Conservation (phyloP, 805 yeast species). For the Yamadazyma paraphyllophila region DNA sequence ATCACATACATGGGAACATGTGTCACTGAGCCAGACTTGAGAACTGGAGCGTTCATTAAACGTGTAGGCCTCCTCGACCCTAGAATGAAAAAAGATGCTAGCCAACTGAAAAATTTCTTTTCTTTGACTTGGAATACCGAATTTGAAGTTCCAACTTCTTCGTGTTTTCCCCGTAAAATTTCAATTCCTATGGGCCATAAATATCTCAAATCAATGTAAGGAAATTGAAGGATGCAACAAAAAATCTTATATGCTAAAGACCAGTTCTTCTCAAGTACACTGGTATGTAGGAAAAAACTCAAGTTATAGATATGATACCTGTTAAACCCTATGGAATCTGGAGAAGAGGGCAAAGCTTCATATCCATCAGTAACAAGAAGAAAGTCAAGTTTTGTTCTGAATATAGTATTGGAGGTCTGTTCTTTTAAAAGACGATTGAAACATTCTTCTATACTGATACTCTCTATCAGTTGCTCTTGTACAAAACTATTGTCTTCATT, state of each 20-base stretch:
- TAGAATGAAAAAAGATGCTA: slow-evolving; percentile 26
- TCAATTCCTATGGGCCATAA: slow-evolving; percentile 67
- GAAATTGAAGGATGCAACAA: slow-evolving; percentile 46
- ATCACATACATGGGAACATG: slow-evolving; percentile 42
- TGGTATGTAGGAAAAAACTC: slow-evolving; percentile 47
- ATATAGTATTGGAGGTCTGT: background rate
- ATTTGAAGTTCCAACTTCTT: background rate
- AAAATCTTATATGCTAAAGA: slow-evolving; percentile 51
- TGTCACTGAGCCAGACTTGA: slow-evolving; percentile 39
- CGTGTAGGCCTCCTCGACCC: slow-evolving; percentile 10
- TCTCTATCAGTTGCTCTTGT: background rate
- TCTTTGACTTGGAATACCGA: slow-evolving; percentile 12
- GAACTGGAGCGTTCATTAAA: slow-evolving; percentile 31
- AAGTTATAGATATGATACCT: slow-evolving; percentile 33
- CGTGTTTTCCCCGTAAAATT: slow-evolving; percentile 33
- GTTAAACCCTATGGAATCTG: background rate
- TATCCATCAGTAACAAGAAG: slow-evolving; percentile 3
- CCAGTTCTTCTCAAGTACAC: slow-evolving; percentile 53
- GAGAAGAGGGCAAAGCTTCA: slow-evolving; percentile 2
- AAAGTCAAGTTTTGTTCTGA: slow-evolving; percentile 4
- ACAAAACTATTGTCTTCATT: background rate
- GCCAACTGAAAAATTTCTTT: slow-evolving; percentile 36
- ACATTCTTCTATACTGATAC: background rate
- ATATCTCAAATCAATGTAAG: slow-evolving; percentile 50
- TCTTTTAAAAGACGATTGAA: background rate